Evolutionary conservation across 1,284 basidiomycete genomes (phyloP).

Genomic region (Rhizoctonia solani): DNA sequence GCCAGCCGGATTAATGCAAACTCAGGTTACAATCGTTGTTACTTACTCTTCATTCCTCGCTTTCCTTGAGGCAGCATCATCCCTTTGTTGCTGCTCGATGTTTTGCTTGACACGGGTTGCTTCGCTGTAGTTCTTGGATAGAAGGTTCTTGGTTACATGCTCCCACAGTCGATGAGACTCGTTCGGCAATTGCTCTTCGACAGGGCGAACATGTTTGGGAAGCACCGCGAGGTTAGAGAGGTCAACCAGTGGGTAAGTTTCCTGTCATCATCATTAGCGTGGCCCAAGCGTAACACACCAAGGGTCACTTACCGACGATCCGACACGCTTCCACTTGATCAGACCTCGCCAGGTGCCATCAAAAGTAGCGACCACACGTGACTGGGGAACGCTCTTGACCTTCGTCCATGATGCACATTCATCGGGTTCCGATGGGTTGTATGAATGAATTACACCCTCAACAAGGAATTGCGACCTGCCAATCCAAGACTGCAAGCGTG

Average conservation of each 20-base stretch:
- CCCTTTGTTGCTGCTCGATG: slow-evolving; percentile 90
- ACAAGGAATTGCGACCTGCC: slow-evolving; percentile 84
- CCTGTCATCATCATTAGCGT: slow-evolving; percentile 12
- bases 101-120: slow-evolving; percentile 85
- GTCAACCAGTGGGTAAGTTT: slow-evolving; percentile 65
- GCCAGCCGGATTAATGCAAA: not conserved
- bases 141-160: slow-evolving; percentile 73
- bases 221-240: slow-evolving; percentile 73
- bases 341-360: slow-evolving; percentile 88
- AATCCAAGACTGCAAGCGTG: slow-evolving; percentile 95
- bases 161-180: slow-evolving; percentile 93
- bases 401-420: slow-evolving; percentile 71
- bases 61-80: slow-evolving; percentile 82
- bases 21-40: not conserved
- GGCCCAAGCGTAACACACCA: too few species aligned
- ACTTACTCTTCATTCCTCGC: slow-evolving; percentile 76
- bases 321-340: slow-evolving; percentile 62
- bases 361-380: slow-evolving; percentile 77
- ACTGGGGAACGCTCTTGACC: slow-evolving; percentile 86
- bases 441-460: slow-evolving; percentile 90
- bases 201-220: slow-evolving; percentile 82
- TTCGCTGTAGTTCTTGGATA: slow-evolving; percentile 85
- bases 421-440: slow-evolving; percentile 60
- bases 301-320: not conserved
- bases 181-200: slow-evolving; percentile 74